A percentile compares a stretch with the other conserved stretches of the same genome.
phyloP scores from a whole-genome alignment of 129 eudicot species.

The Escallonia herrerae region DNA sequence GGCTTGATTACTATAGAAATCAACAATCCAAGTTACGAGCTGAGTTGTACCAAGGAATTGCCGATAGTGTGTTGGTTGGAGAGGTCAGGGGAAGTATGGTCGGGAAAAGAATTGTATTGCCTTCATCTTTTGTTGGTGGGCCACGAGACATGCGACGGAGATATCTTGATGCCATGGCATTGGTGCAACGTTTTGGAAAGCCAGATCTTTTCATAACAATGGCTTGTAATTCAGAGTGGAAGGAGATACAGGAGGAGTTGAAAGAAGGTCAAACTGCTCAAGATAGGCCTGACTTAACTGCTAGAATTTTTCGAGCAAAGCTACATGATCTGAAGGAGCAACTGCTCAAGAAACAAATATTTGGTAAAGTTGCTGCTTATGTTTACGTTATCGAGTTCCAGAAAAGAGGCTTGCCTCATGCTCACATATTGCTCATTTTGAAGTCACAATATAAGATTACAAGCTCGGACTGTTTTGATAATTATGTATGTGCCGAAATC shows the following conservation, averaged over 20 bases:
- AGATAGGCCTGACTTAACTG: constrained; percentile 17
- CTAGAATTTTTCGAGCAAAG: constrained; percentile 14
- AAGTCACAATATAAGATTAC: too few relatives aligned
- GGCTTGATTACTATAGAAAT: too few relatives aligned
- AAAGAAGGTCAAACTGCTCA: constrained; percentile 6
- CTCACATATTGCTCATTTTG: neutral
- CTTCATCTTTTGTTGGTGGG: constrained; percentile 26
- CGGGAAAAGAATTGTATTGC: constrained; percentile 16
- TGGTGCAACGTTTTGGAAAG: constrained; percentile 16
- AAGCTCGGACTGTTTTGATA: too few relatives aligned
- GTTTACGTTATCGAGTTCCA: neutral
- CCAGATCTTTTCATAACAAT: constrained; percentile 28
- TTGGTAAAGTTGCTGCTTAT: constrained; percentile 1
- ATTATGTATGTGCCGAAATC: too few relatives aligned
- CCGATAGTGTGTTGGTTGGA: too few relatives aligned
- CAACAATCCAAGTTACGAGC: too few relatives aligned
- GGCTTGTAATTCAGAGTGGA: constrained; percentile 26
- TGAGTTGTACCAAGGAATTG: too few relatives aligned
- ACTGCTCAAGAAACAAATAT: neutral
- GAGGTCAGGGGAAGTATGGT: too few relatives aligned
- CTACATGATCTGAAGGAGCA: neutral
- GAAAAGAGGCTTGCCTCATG: neutral
- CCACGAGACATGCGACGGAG: constrained; percentile 22
- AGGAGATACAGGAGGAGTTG: constrained; percentile 11
- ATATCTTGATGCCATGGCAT: constrained; percentile 21